Evolutionary conservation across 495 filamentous ascomycete species (phyloP).

Genomic region (Aspergillus kassunensis): DNA sequence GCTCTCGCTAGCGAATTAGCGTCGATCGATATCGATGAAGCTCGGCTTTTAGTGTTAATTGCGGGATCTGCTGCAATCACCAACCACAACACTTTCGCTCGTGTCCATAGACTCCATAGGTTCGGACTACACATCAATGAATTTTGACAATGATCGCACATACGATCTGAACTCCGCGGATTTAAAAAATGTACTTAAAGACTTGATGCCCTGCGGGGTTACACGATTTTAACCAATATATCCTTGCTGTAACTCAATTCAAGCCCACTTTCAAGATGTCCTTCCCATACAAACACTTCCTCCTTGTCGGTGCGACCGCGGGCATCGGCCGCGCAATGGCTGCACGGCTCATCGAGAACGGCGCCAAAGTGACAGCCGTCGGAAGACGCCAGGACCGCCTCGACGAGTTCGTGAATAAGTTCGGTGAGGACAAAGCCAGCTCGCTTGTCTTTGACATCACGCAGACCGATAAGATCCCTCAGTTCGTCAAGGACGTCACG

Average conservation of each 20-base stretch:
- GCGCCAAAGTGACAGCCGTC: conserved; percentile 58
- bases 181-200: too few species aligned
- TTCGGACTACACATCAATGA: too few species aligned
- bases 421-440: conserved; percentile 51
- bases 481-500: conserved; percentile 54
- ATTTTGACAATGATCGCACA: too few species aligned
- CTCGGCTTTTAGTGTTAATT: too few species aligned
- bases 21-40: too few species aligned
- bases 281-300: conserved; percentile 63
- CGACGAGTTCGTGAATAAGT: conserved; percentile 56
- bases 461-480: conserved; percentile 50
- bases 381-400: conserved; percentile 63
- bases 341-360: conserved; percentile 55
- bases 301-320: conserved; percentile 64
- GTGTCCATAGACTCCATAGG: too few species aligned
- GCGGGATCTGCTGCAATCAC: too few species aligned
- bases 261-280: conserved; percentile 33
- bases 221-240: too few species aligned
- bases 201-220: too few species aligned
- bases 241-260: background rate
- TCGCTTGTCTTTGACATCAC: conserved; percentile 59
- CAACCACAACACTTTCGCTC: too few species aligned
- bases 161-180: too few species aligned
- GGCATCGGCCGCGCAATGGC: conserved; percentile 66
- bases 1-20: too few species aligned